Conservation (phyloP, 495 filamentous ascomycete genomes). For the Geoglossum glabrum region DNA sequence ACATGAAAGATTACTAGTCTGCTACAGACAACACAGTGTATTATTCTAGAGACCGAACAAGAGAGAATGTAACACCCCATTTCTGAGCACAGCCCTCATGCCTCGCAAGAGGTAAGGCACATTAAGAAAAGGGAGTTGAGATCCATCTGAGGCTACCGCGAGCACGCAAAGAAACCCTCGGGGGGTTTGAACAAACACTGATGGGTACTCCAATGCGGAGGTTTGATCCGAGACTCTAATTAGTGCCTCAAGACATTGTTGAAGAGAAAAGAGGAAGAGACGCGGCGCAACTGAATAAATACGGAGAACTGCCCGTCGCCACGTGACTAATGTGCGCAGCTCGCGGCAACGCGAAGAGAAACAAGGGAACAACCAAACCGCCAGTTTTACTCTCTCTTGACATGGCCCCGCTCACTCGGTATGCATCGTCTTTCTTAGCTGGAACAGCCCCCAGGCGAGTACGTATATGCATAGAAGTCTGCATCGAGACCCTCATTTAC, state of each 20-base stretch:
- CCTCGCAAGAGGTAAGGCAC: slow-evolving; percentile 36
- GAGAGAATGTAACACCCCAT: slow-evolving; percentile 14
- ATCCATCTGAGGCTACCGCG: slow-evolving; percentile 90
- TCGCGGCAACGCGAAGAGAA: not conserved
- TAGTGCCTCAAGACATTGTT: slow-evolving; percentile 75
- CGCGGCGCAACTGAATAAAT: not conserved
- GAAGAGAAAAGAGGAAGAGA: slow-evolving; percentile 22
- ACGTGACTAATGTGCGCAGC: not conserved
- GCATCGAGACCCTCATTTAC: not conserved
- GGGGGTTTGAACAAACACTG: slow-evolving; percentile 89
- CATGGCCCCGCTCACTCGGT: slow-evolving; percentile 3
- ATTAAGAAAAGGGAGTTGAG: slow-evolving; percentile 40
- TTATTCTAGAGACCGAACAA: not conserved
- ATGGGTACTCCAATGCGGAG: slow-evolving; percentile 25
- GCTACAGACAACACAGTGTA: too few relatives aligned
- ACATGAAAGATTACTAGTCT: too few relatives aligned
- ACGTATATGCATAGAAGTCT: not conserved
- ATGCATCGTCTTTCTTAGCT: not conserved
- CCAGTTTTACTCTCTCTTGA: not conserved
- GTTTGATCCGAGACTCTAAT: slow-evolving; percentile 99
- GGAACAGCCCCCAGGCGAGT: not conserved
- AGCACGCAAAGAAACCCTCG: slow-evolving; percentile 78
- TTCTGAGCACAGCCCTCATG: slow-evolving; percentile 31
- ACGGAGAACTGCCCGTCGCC: not conserved
- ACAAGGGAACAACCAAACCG: not conserved